phyloP scores from a whole-genome alignment of 768 basidiomycete species.

The Tylopilus vinaceipallidus region DNA sequence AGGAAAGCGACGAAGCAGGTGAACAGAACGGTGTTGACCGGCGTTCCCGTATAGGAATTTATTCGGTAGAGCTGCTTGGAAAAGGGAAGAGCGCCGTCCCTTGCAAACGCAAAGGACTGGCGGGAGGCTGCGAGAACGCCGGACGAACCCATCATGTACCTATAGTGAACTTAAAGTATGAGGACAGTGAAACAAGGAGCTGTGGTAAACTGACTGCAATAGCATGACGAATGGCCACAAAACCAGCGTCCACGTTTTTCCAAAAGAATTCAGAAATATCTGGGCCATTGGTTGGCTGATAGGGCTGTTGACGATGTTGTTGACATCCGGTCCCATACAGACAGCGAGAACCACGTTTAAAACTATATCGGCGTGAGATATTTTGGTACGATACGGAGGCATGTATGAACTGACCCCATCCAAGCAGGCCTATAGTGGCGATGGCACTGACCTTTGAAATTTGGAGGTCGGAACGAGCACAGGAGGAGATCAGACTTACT shows the following conservation, averaged over 20 bases:
- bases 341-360: slow-evolving; percentile 54
- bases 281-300: slow-evolving; percentile 40
- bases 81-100: slow-evolving; percentile 59
- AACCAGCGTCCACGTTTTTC: slow-evolving; percentile 40
- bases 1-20: slow-evolving; percentile 39
- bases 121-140: slow-evolving; percentile 47
- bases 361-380: slow-evolving; percentile 23
- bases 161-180: slow-evolving; percentile 12
- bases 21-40: slow-evolving; percentile 59
- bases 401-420: slow-evolving; percentile 38
- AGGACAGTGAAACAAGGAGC: neutral
- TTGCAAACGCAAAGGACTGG: slow-evolving; percentile 53
- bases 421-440: slow-evolving; percentile 43
- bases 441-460: slow-evolving; percentile 33
- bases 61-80: slow-evolving; percentile 52
- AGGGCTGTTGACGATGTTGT: slow-evolving; percentile 32
- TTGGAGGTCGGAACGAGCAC: neutral
- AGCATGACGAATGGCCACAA: slow-evolving; percentile 54
- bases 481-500: slow-evolving; percentile 29
- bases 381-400: neutral
- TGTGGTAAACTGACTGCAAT: slow-evolving; percentile 36
- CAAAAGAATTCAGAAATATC: slow-evolving; percentile 40
- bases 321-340: slow-evolving; percentile 52
- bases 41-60: slow-evolving; percentile 49
- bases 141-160: slow-evolving; percentile 44